These are phyloP conservation scores for Aureobasidium sp. DNA, from an alignment of 2,329 filamentous ascomycete species.

Conservation along the genomic window DNA sequence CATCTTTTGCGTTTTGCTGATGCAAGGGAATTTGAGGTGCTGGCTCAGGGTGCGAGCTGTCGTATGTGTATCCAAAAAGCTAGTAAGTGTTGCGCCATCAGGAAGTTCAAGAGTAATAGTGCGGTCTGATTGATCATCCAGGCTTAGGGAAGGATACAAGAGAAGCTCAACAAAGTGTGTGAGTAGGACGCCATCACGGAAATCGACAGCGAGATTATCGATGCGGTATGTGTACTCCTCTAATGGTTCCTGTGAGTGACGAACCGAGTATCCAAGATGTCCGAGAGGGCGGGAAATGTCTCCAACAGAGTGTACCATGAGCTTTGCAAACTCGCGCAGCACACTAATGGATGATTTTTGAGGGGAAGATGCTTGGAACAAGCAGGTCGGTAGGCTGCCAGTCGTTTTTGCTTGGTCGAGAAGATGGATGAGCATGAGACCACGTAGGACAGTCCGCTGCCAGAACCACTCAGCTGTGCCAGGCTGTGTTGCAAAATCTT, in stretches of 20 bases:
- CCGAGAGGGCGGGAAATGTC: constrained; percentile 48
- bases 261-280: constrained; percentile 50
- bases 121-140: constrained; percentile 23
- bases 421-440: constrained; percentile 52
- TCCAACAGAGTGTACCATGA: constrained; percentile 52
- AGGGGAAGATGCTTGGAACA: constrained; percentile 45
- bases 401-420: constrained; percentile 47
- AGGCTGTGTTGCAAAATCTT: constrained; percentile 19
- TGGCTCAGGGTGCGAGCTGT: constrained; percentile 44
- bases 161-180: constrained; percentile 52
- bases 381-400: constrained; percentile 30
- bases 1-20: constrained; percentile 47
- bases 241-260: constrained; percentile 47
- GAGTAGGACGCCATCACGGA: constrained; percentile 54
- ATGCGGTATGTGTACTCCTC: constrained; percentile 53
- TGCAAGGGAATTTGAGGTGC: constrained; percentile 50
- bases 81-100: constrained; percentile 36
- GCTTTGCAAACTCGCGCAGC: constrained; percentile 42
- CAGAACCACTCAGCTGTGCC: constrained; percentile 42
- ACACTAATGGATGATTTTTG: constrained; percentile 50
- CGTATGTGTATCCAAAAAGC: constrained; percentile 20
- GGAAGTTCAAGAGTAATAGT: constrained; percentile 40
- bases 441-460: constrained; percentile 49
- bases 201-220: constrained; percentile 52
- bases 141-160: constrained; percentile 34